A percentile compares a stretch with the other conserved stretches of the same genome.
These are phyloP conservation scores for Neurospora discreta DNA, from an alignment of 495 filamentous ascomycete species.

Conservation along the genomic window DNA sequence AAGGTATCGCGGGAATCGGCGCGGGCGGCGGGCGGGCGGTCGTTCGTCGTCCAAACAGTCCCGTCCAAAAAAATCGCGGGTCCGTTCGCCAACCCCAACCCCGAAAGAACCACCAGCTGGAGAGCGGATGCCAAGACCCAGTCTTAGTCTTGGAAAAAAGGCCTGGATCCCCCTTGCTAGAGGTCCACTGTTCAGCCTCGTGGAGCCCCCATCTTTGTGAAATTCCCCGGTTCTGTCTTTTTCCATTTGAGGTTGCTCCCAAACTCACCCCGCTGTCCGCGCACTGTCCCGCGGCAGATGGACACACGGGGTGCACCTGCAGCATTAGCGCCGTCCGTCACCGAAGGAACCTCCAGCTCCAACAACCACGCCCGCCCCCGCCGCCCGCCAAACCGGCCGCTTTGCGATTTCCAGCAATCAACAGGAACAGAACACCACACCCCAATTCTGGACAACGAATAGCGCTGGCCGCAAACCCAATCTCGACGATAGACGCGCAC, in stretches of 20 bases:
- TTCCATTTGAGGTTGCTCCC: not conserved
- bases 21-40: not conserved
- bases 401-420: not conserved
- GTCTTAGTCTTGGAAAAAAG: not conserved
- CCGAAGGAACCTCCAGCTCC: not conserved
- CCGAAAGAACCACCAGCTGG: not conserved
- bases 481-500: not conserved
- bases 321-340: not conserved
- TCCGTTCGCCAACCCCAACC: not conserved
- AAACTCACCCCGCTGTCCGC: not conserved
- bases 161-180: not conserved
- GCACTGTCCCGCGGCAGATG: not conserved
- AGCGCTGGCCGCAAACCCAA: not conserved
- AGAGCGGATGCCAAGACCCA: not conserved
- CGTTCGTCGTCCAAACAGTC: not conserved
- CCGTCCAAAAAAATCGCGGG: not conserved
- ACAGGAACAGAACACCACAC: not conserved
- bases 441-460: not conserved
- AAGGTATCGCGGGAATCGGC: not conserved
- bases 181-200: not conserved
- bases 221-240: not conserved
- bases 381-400: not conserved
- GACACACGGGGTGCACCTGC: not conserved
- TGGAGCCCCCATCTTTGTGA: not conserved
- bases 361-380: not conserved